phyloP scores from a whole-genome alignment of 768 basidiomycete species.

The Rhizopogon roseolus region DNA sequence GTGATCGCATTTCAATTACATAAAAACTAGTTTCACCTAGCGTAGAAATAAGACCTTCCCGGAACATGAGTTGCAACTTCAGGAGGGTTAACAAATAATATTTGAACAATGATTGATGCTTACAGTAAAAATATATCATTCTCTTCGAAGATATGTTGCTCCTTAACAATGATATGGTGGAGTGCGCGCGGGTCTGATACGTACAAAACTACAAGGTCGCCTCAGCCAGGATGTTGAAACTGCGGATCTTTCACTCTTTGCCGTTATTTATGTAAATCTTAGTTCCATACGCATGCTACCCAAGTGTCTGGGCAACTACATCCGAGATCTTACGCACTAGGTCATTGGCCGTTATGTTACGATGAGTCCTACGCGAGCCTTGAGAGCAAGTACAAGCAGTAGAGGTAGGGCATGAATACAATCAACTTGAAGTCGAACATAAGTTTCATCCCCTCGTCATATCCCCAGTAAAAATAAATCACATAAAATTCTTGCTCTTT shows the following conservation, averaged over 20 bases:
- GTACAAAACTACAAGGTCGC: too few species aligned
- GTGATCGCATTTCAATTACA: too few species aligned
- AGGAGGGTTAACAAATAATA: background rate
- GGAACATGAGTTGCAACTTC: slow-evolving; percentile 13
- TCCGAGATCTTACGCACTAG: too few species aligned
- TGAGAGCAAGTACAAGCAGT: too few species aligned
- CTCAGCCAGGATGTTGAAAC: too few species aligned
- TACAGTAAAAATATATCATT: slow-evolving; percentile 11
- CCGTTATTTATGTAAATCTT: too few species aligned
- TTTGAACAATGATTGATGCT: background rate
- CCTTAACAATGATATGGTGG: slow-evolving; percentile 24
- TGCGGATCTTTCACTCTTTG: too few species aligned
- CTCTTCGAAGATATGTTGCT: slow-evolving; percentile 17
- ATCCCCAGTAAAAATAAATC: background rate
- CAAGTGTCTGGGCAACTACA: too few species aligned
- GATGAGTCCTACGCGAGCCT: too few species aligned
- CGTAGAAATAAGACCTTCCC: slow-evolving; percentile 22
- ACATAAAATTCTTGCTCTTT: slow-evolving; percentile 11
- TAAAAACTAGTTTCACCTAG: slow-evolving; percentile 7
- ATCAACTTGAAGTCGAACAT: background rate
- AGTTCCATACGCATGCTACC: too few species aligned
- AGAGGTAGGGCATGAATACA: too few species aligned
- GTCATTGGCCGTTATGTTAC: too few species aligned
- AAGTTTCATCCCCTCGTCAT: background rate
- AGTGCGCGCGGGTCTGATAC: slow-evolving; percentile 21